Conservation (phyloP, 805 yeast species). For the Pichia californica region DNA sequence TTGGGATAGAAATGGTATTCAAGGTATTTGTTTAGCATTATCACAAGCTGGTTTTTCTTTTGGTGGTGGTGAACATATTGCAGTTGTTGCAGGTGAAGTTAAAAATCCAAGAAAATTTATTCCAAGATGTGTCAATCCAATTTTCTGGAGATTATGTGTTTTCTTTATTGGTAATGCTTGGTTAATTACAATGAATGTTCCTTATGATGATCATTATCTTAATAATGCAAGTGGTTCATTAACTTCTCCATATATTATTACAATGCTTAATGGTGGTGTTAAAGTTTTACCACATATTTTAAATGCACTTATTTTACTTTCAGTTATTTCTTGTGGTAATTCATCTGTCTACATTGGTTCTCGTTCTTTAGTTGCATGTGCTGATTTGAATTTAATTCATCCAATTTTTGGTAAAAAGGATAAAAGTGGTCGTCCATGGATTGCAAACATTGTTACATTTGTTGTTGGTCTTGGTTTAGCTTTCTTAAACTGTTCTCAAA, state of each 20-base stretch:
- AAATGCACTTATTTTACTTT: slow-evolving; percentile 51
- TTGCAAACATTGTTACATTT: slow-evolving; percentile 46
- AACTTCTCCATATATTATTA: slow-evolving; percentile 68
- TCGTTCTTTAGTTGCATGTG: slow-evolving; percentile 54
- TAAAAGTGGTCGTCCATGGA: slow-evolving; percentile 52
- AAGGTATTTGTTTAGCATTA: slow-evolving; percentile 51
- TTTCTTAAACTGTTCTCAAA: slow-evolving; percentile 59
- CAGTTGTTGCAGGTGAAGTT: slow-evolving; percentile 54
- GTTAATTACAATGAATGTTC: slow-evolving; percentile 54
- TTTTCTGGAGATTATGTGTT: slow-evolving; percentile 47
- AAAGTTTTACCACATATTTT: slow-evolving; percentile 55
- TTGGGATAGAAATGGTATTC: slow-evolving; percentile 46
- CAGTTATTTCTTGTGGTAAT: slow-evolving; percentile 51
- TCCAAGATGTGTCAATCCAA: slow-evolving; percentile 51
- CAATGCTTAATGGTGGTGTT: slow-evolving; percentile 43
- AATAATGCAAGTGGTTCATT: slow-evolving; percentile 41
- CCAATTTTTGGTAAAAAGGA: slow-evolving; percentile 54
- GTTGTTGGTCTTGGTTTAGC: slow-evolving; percentile 48
- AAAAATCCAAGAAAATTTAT: slow-evolving; percentile 48
- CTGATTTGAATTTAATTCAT: slow-evolving; percentile 51
- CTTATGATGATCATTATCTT: slow-evolving; percentile 42
- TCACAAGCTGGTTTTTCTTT: slow-evolving; percentile 55
- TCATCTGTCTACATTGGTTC: slow-evolving; percentile 48
- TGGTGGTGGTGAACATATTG: slow-evolving; percentile 56
- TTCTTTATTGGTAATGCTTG: slow-evolving; percentile 44